phyloP scores from a whole-genome alignment of 176 grass and related monocot genomes.

The Bonia amplexicaulis region DNA sequence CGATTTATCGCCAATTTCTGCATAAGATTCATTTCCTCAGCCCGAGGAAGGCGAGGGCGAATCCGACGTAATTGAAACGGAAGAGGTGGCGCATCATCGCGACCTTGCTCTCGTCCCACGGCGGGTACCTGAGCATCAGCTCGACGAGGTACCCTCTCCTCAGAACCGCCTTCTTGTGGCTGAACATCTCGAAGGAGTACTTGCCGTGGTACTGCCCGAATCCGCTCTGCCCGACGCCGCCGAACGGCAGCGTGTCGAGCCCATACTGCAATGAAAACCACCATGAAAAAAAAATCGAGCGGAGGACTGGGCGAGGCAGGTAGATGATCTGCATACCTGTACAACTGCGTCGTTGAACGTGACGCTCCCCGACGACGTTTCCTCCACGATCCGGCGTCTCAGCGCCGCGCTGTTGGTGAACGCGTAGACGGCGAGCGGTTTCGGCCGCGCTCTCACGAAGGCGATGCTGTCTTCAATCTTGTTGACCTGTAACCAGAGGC shows the following conservation, averaged over 20 bases:
- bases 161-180: slow-evolving; percentile 72
- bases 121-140: slow-evolving; percentile 64
- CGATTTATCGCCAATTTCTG: neutral
- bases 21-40: slow-evolving; percentile 27
- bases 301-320: neutral
- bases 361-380: slow-evolving; percentile 81
- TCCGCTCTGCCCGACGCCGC: slow-evolving; percentile 78
- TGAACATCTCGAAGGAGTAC: slow-evolving; percentile 92
- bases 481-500: slow-evolving; percentile 46
- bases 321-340: slow-evolving; percentile 36
- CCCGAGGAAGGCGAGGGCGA: slow-evolving; percentile 59
- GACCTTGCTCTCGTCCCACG: slow-evolving; percentile 72
- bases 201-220: slow-evolving; percentile 91
- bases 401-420: slow-evolving; percentile 58
- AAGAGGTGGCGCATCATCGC: slow-evolving; percentile 55
- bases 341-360: slow-evolving; percentile 77
- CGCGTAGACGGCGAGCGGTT: slow-evolving; percentile 73
- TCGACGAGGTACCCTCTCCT: slow-evolving; percentile 65
- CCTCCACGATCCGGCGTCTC: slow-evolving; percentile 46
- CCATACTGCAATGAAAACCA: slow-evolving; percentile 36
- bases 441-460: slow-evolving; percentile 64
- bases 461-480: slow-evolving; percentile 83
- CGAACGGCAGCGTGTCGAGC: slow-evolving; percentile 72
- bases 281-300: neutral
- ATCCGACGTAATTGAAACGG: slow-evolving; percentile 51